Conservation (phyloP, 2,329 filamentous ascomycete genomes). For the Calonectria hawksworthii region DNA sequence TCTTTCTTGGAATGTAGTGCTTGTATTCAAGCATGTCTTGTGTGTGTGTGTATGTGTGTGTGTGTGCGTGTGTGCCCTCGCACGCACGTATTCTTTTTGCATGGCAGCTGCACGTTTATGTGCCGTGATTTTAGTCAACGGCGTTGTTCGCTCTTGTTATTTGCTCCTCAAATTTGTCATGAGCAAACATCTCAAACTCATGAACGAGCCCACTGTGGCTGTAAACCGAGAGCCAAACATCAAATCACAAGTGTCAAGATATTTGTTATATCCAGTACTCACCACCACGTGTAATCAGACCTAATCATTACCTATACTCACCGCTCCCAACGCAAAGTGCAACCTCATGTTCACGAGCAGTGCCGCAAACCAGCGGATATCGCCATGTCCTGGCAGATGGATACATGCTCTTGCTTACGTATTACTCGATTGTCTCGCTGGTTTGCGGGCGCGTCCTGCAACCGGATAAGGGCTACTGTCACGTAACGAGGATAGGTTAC, state of each 20-base stretch:
- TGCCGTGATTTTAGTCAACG: neutral
- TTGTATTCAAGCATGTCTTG: neutral
- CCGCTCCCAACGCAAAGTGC: neutral
- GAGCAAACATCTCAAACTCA: neutral
- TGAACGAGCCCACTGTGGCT: neutral
- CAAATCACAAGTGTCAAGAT: neutral
- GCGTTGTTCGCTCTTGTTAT: neutral
- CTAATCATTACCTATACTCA: neutral
- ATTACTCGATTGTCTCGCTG: neutral
- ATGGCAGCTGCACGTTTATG: neutral
- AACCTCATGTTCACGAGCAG: neutral
- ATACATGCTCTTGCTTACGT: neutral
- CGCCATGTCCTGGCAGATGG: neutral
- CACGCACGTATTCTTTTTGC: neutral
- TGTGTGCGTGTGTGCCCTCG: neutral
- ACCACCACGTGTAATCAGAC: neutral
- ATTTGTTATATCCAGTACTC: neutral
- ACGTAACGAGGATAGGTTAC: neutral
- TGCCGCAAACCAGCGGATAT: neutral
- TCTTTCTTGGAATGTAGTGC: neutral
- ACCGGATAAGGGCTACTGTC: neutral
- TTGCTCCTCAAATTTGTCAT: neutral
- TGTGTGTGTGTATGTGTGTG: neutral
- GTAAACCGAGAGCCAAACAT: neutral
- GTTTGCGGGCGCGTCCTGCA: neutral